Percentiles rank a stretch among this genome's conserved stretches.
Conservation (phyloP, 148 eudicot genomes). For the Pharnaceum exiguum region DNA sequence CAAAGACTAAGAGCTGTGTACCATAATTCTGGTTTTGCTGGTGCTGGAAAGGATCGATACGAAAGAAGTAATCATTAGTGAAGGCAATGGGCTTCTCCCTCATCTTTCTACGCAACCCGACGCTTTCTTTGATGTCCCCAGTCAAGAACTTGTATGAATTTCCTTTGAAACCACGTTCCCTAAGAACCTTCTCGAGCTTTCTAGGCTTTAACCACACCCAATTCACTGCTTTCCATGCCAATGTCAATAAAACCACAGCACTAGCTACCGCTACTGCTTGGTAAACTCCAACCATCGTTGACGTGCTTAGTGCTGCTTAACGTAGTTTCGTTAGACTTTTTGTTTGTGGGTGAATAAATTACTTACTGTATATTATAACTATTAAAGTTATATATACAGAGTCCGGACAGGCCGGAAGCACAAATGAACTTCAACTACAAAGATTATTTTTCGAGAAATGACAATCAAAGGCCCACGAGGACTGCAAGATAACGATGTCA, state of each 20-base stretch:
- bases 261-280: background rate
- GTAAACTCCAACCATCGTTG: too few species aligned
- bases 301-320: too few species aligned
- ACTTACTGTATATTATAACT: too few species aligned
- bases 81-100: constrained; percentile 4
- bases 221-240: background rate
- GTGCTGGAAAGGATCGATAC: constrained; percentile 16
- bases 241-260: background rate
- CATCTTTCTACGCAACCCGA: background rate
- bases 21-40: constrained; percentile 13
- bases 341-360: too few species aligned
- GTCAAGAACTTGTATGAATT: constrained; percentile 16
- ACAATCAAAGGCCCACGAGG: too few species aligned
- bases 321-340: too few species aligned
- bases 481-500: too few species aligned
- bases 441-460: too few species aligned
- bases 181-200: constrained; percentile 5
- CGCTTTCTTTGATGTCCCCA: constrained; percentile 15
- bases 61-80: constrained; percentile 10
- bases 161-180: constrained; percentile 17
- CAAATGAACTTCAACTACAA: too few species aligned
- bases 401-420: too few species aligned
- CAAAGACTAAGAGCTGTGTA: background rate
- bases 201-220: constrained; percentile 22
- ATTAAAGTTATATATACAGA: too few species aligned